Conservation (phyloP, 2,329 filamentous ascomycete species). For the Aspergillus bombycis region DNA sequence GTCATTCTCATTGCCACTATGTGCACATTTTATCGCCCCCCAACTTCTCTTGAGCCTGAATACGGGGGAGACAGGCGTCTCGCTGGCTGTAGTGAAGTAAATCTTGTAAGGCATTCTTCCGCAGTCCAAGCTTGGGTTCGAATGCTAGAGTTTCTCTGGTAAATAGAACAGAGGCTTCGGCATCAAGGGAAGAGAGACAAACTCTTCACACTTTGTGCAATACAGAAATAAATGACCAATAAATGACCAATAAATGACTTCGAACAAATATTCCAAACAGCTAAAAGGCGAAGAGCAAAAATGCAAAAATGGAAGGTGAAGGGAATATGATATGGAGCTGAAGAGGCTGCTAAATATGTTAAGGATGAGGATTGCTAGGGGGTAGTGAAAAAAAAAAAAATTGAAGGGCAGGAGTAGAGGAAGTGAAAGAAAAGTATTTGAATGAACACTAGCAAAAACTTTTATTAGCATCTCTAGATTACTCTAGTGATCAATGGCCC, state of each 20-base stretch:
- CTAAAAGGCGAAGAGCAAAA: background rate
- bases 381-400: background rate
- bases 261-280: background rate
- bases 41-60: constrained; percentile 25
- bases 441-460: background rate
- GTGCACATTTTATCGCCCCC: constrained; percentile 15
- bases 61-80: constrained; percentile 10
- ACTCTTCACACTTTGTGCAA: background rate
- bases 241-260: background rate
- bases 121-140: background rate
- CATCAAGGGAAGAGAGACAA: background rate
- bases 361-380: background rate
- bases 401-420: background rate
- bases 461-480: background rate
- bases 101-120: constrained; percentile 15
- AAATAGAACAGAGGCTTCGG: background rate
- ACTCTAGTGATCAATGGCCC: background rate
- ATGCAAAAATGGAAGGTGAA: background rate
- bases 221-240: background rate
- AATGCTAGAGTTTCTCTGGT: background rate
- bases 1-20: constrained; percentile 8
- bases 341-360: background rate
- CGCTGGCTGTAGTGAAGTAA: background rate
- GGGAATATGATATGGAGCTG: background rate
- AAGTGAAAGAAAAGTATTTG: background rate